These are phyloP conservation scores for Celoporthe dispersa DNA, from an alignment of 2,329 filamentous ascomycete species.

Conservation along the genomic window DNA sequence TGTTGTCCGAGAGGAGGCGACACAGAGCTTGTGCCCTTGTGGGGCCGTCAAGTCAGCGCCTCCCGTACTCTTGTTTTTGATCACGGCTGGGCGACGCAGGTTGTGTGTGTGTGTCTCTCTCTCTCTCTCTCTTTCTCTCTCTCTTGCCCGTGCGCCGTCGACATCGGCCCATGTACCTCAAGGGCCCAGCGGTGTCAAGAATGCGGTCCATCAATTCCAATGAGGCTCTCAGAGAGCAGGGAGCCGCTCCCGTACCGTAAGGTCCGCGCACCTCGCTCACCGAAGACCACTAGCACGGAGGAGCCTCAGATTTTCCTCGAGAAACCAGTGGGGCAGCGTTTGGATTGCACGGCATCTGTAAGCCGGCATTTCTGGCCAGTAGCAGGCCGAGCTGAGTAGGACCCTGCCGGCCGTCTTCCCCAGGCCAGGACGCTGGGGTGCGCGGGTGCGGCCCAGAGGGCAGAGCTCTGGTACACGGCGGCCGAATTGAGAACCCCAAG, in stretches of 20 bases:
- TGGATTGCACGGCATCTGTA: slow-evolving; percentile 16
- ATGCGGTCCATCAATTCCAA: not conserved
- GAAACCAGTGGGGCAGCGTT: slow-evolving; percentile 27
- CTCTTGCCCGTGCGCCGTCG: not conserved
- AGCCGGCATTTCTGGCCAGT: slow-evolving; percentile 19
- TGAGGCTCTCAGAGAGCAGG: not conserved
- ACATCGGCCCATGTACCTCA: slow-evolving; percentile 6
- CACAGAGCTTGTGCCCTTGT: slow-evolving; percentile 39
- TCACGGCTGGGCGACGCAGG: slow-evolving; percentile 3
- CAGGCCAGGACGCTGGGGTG: slow-evolving; percentile 14
- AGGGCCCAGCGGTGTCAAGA: slow-evolving; percentile 8
- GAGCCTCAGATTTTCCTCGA: slow-evolving; percentile 9
- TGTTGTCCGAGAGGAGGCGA: slow-evolving; percentile 44
- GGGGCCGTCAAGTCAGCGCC: slow-evolving; percentile 21
- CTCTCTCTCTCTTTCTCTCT: not conserved
- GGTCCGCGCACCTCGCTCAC: not conserved
- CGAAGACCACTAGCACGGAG: slow-evolving; percentile 1
- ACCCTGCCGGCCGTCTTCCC: slow-evolving; percentile 14
- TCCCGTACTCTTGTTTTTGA: not conserved
- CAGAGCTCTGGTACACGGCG: slow-evolving; percentile 13
- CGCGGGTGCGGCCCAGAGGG: slow-evolving; percentile 10
- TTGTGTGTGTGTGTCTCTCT: too few species aligned
- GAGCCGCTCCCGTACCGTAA: not conserved
- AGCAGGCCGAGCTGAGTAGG: slow-evolving; percentile 2
- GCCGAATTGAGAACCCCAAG: slow-evolving; percentile 27